Evolutionary conservation across 116 monocot genomes (phyloP).

Genomic region (Zostera marina): DNA sequence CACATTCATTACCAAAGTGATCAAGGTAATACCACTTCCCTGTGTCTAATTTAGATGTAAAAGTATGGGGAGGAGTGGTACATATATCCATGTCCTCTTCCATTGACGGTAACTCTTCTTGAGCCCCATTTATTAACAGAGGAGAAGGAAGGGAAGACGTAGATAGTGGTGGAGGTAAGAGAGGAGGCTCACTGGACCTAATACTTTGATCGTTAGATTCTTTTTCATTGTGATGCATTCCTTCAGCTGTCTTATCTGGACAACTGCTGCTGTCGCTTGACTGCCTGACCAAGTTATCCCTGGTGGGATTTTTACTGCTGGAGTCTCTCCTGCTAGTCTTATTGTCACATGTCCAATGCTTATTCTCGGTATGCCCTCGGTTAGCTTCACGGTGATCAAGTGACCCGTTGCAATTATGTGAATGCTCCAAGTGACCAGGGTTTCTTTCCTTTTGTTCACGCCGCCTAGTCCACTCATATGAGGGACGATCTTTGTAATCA

Average conservation of each 20-base stretch:
- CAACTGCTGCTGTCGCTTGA: slow-evolving; percentile 21
- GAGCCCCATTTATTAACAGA: slow-evolving; percentile 18
- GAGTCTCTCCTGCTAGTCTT: slow-evolving; percentile 18
- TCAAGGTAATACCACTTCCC: slow-evolving; percentile 95
- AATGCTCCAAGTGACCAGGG: slow-evolving; percentile 24
- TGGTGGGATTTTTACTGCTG: slow-evolving; percentile 24
- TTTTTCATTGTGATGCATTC: slow-evolving; percentile 27
- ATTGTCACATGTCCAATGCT: slow-evolving; percentile 28
- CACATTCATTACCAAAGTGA: slow-evolving; percentile 68
- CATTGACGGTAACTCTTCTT: slow-evolving; percentile 58
- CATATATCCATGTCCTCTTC: slow-evolving; percentile 99
- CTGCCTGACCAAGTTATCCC: slow-evolving; percentile 18
- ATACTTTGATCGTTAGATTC: slow-evolving; percentile 6
- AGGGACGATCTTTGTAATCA: slow-evolving; percentile 24
- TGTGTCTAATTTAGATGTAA: slow-evolving; percentile 14
- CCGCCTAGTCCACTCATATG: slow-evolving; percentile 15
- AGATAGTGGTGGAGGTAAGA: slow-evolving; percentile 47
- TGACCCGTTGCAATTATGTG: slow-evolving; percentile 19
- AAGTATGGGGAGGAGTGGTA: slow-evolving; percentile 82
- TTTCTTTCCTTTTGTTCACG: slow-evolving; percentile 28
- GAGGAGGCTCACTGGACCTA: slow-evolving; percentile 29
- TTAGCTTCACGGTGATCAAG: slow-evolving; percentile 18
- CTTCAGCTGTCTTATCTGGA: slow-evolving; percentile 23
- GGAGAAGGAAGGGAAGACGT: slow-evolving; percentile 38
- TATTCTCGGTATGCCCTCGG: slow-evolving; percentile 33